These are phyloP conservation scores for Pseudopyrenochaeta lycopersici DNA, from an alignment of 2,329 filamentous ascomycete genomes.

Conservation along the genomic window DNA sequence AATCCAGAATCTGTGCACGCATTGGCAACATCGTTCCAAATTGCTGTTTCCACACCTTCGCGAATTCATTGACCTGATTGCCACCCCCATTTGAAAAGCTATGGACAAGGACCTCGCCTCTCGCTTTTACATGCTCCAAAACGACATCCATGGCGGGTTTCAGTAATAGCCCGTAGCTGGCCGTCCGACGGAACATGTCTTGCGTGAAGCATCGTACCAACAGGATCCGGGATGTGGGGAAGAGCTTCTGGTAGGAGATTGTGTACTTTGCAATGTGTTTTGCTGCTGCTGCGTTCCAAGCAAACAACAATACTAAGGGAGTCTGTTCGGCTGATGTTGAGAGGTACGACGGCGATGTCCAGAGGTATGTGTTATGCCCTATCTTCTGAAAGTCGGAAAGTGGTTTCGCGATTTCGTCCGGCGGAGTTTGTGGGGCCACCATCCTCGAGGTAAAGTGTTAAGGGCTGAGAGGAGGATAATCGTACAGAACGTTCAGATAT, in stretches of 20 bases:
- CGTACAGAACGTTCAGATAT: neutral
- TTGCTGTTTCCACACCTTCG: constrained; percentile 37
- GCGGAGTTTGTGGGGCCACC: constrained; percentile 12
- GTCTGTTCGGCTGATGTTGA: constrained; percentile 12
- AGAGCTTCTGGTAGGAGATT: constrained; percentile 38
- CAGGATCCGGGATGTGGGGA: constrained; percentile 42
- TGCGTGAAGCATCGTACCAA: constrained; percentile 38
- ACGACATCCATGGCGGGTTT: constrained; percentile 39
- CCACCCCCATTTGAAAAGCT: constrained; percentile 49
- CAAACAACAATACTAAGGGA: constrained; percentile 43
- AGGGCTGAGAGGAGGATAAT: neutral
- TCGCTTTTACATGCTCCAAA: constrained; percentile 25
- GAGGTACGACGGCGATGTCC: constrained; percentile 29
- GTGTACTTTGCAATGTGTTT: constrained; percentile 52
- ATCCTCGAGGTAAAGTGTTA: constrained; percentile 8
- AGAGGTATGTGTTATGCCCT: constrained; percentile 46
- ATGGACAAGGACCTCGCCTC: constrained; percentile 43
- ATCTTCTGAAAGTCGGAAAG: constrained; percentile 43
- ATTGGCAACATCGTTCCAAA: constrained; percentile 34
- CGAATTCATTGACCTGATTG: constrained; percentile 44
- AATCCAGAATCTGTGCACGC: constrained; percentile 44
- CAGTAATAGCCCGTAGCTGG: constrained; percentile 24
- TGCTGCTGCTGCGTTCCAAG: constrained; percentile 47
- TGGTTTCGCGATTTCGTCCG: constrained; percentile 20
- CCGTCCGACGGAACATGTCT: constrained; percentile 40